Percentiles rank a stretch among this genome's conserved stretches.
Conservation (phyloP, 805 yeast species). For the Saturnispora ahearnii region DNA sequence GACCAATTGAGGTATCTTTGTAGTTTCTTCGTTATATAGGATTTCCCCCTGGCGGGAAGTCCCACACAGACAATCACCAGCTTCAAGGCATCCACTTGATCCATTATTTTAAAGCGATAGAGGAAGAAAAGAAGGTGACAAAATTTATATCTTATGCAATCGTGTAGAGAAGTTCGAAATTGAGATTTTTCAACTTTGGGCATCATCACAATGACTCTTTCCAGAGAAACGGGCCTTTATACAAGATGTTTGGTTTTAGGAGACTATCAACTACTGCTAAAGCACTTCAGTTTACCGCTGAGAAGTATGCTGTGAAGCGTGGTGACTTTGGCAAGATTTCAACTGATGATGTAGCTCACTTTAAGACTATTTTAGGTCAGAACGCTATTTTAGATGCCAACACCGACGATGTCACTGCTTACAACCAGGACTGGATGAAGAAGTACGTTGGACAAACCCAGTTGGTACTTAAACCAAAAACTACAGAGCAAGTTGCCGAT, state of each 20-base stretch:
- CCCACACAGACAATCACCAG: slow-evolving; percentile 67
- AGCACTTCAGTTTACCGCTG: slow-evolving; percentile 10
- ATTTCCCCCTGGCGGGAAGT: slow-evolving; percentile 70
- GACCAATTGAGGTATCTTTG: slow-evolving; percentile 50
- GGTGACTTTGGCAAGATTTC: slow-evolving; percentile 30
- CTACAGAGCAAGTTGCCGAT: slow-evolving; percentile 65
- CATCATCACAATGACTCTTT: slow-evolving; percentile 5
- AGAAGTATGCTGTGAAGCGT: slow-evolving; percentile 11
- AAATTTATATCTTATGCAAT: background rate
- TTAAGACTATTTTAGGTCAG: slow-evolving; percentile 49
- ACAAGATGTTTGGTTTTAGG: slow-evolving; percentile 2
- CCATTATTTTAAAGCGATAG: background rate
- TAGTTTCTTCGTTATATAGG: slow-evolving; percentile 58
- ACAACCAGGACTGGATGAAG: slow-evolving; percentile 91
- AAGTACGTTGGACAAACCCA: slow-evolving; percentile 84
- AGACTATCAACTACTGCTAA: background rate
- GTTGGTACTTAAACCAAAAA: slow-evolving; percentile 73
- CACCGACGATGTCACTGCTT: slow-evolving; percentile 52
- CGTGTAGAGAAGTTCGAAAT: background rate
- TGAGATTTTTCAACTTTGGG: background rate
- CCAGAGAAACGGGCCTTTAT: slow-evolving; percentile 6
- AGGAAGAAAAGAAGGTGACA: background rate
- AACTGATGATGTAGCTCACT: slow-evolving; percentile 48
- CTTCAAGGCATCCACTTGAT: slow-evolving; percentile 28
- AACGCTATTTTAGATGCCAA: slow-evolving; percentile 42